phyloP scores from a whole-genome alignment of 1,139 yeast genomes.

The Zygoascus hellenicus region DNA sequence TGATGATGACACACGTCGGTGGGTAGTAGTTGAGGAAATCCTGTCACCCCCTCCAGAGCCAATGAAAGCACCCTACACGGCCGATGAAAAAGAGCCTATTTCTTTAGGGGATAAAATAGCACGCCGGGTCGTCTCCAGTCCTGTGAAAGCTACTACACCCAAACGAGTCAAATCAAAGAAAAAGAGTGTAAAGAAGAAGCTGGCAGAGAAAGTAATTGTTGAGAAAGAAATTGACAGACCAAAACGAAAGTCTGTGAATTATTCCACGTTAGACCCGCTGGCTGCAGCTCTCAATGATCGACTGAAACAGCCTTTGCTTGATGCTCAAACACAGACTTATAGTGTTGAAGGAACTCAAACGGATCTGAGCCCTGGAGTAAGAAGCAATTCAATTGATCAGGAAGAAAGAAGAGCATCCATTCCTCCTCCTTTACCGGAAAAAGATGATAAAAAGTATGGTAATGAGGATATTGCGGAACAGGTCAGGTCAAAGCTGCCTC shows the following conservation, averaged over 20 bases:
- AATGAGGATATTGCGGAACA: no score
- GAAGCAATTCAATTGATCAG: no score
- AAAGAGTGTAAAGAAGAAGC: slow-evolving; percentile 1
- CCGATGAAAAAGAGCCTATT: slow-evolving; percentile 1
- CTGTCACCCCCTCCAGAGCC: slow-evolving; percentile 27
- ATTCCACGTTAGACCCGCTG: slow-evolving; percentile 18
- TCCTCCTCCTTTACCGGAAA: no score
- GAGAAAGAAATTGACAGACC: slow-evolving; percentile 8
- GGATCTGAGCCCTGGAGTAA: no score
- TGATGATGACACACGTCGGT: slow-evolving; percentile 52
- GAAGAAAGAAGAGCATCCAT: no score
- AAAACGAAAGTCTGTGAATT: slow-evolving; percentile 8
- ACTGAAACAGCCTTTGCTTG: slow-evolving; percentile 14
- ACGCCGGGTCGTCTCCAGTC: slow-evolving; percentile 18
- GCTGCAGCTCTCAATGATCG: slow-evolving; percentile 23
- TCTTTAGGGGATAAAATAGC: slow-evolving; percentile 9
- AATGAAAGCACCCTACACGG: slow-evolving; percentile 14
- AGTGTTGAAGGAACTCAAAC: neutral
- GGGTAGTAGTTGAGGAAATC: slow-evolving; percentile 71
- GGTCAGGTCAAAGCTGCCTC: no score
- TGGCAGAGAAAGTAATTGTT: neutral
- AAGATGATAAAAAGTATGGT: no score
- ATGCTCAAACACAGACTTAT: slow-evolving; percentile 14
- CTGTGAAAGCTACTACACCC: slow-evolving; percentile 9
- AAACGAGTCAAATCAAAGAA: slow-evolving; percentile 7